These are phyloP conservation scores for Leucosporidium scottii DNA, from an alignment of 768 basidiomycete species.

Conservation along the genomic window DNA sequence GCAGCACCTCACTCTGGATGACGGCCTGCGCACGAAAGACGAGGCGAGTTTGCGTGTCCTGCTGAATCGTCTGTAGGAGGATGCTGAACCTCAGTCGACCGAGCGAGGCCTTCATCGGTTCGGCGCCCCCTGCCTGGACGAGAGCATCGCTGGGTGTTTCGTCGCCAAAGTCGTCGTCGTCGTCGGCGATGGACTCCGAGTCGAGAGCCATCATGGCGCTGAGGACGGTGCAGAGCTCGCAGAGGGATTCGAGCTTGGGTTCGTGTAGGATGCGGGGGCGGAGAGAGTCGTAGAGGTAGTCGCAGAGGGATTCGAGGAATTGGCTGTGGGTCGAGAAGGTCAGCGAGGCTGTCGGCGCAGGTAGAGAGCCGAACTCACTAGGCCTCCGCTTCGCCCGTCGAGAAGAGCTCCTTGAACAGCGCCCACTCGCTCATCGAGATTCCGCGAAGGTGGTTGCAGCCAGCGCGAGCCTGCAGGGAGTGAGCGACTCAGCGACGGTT, in stretches of 20 bases:
- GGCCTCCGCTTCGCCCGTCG: conserved; percentile 64
- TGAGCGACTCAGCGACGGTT: neutral
- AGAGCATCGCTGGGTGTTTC: conserved; percentile 13
- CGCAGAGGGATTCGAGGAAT: conserved; percentile 85
- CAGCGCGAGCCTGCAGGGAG: conserved; percentile 64
- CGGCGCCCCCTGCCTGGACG: conserved; percentile 3
- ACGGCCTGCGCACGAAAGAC: conserved; percentile 94
- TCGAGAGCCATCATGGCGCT: conserved; percentile 83
- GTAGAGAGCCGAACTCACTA: conserved; percentile 51
- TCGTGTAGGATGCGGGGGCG: conserved; percentile 94
- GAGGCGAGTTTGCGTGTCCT: conserved; percentile 89
- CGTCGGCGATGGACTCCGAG: conserved; percentile 37
- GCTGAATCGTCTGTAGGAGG: conserved; percentile 78
- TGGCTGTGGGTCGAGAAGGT: conserved; percentile 48
- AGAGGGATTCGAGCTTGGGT: conserved; percentile 73
- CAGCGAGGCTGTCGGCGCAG: neutral
- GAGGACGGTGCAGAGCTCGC: conserved; percentile 91
- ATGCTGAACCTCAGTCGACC: conserved; percentile 68
- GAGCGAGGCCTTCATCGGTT: conserved; percentile 42
- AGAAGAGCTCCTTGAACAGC: conserved; percentile 77
- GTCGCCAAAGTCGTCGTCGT: conserved; percentile 41
- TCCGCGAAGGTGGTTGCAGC: conserved; percentile 87
- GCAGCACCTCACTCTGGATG: conserved; percentile 78
- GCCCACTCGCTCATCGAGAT: conserved; percentile 84
- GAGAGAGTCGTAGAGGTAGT: conserved; percentile 89